phyloP scores from a whole-genome alignment of 257 asterid genomes.

The Ballota nigra region DNA sequence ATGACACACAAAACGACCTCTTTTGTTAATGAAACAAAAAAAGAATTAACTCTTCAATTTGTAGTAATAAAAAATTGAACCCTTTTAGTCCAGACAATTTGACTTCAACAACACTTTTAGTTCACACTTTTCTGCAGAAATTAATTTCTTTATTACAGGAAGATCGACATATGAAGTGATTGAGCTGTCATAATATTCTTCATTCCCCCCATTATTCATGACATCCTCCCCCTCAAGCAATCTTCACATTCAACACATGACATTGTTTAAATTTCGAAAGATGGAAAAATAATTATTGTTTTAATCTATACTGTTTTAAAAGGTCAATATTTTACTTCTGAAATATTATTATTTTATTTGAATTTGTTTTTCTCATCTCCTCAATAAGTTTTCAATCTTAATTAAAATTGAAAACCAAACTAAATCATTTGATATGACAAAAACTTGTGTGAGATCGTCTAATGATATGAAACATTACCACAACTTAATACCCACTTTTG shows the following conservation, averaged over 20 bases:
- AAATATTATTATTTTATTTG: no score
- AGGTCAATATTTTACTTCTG: neutral
- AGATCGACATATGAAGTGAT: slow-evolving; percentile 20
- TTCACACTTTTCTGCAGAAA: neutral
- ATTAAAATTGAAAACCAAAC: neutral
- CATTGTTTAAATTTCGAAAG: neutral
- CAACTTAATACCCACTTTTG: no score
- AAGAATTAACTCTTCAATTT: no score
- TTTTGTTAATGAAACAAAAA: neutral
- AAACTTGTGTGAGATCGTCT: no score
- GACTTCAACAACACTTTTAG: slow-evolving; percentile 32
- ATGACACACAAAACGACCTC: neutral
- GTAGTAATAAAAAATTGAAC: slow-evolving; percentile 4
- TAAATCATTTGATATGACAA: no score
- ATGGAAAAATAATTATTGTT: neutral
- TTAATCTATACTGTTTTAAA: neutral
- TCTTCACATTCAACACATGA: slow-evolving; percentile 9
- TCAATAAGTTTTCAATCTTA: no score
- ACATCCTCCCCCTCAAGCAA: slow-evolving; percentile 10
- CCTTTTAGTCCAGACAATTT: slow-evolving; percentile 37
- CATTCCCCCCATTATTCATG: neutral
- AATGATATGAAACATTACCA: no score
- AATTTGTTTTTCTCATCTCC: no score
- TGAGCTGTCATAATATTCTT: slow-evolving; percentile 45
- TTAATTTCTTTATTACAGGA: neutral